Evolutionary conservation across 2,329 filamentous ascomycete species (phyloP).

Genomic region (Pezicula rhizophila): DNA sequence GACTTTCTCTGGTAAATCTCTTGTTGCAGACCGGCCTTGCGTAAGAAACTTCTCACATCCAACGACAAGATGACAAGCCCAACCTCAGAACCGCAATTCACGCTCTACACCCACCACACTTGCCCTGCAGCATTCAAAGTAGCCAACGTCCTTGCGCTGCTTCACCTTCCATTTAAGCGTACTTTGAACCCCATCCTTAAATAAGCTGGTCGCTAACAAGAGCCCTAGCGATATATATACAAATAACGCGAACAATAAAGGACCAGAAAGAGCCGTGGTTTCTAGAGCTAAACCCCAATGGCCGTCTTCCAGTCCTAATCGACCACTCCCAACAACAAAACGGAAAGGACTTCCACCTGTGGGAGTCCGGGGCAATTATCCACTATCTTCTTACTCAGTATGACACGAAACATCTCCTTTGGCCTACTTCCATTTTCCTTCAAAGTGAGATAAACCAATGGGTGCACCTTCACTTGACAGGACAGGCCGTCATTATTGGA

Average conservation of each 20-base stretch:
- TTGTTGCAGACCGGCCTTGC: too few relatives aligned
- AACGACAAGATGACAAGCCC: too few relatives aligned
- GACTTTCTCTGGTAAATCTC: too few relatives aligned
- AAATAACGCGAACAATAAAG: too few relatives aligned
- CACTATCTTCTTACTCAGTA: not conserved
- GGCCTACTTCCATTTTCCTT: not conserved
- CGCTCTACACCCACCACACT: too few relatives aligned
- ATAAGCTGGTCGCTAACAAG: too few relatives aligned
- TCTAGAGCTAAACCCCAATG: constrained; percentile 33
- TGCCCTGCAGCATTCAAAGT: not conserved
- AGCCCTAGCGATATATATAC: too few relatives aligned
- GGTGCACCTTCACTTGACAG: not conserved
- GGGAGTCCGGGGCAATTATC: constrained; percentile 20
- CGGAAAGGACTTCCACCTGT: not conserved
- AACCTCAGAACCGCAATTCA: too few relatives aligned
- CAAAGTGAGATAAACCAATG: not conserved
- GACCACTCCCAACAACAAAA: not conserved
- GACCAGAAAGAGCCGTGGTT: not conserved
- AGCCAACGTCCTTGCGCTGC: not conserved
- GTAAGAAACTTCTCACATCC: too few relatives aligned
- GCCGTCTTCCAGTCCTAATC: constrained; percentile 25
- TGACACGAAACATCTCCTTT: not conserved
- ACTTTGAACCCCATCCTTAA: too few relatives aligned
- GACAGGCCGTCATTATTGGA: not conserved
- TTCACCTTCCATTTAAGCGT: not conserved